Conservation (phyloP, 1,139 yeast species). For the Lizanozyma gosingica region DNA sequence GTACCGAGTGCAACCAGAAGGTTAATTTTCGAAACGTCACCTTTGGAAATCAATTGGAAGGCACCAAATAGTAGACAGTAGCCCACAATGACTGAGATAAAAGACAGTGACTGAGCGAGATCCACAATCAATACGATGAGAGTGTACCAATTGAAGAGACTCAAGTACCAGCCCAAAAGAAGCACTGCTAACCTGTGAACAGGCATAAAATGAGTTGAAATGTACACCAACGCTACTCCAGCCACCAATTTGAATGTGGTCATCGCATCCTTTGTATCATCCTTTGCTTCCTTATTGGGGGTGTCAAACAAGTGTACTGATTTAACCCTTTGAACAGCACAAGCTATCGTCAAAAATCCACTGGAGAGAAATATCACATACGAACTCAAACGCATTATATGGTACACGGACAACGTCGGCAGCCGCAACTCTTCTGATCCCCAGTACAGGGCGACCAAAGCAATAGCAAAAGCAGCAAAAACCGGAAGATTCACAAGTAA, state of each 20-base stretch:
- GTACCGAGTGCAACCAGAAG: background rate
- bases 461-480: background rate
- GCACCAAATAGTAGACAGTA: background rate
- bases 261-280: background rate
- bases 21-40: background rate
- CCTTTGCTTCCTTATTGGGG: too few relatives aligned
- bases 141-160: background rate
- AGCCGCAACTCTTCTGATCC: background rate
- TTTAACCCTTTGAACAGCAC: background rate
- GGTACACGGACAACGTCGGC: background rate
- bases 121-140: background rate
- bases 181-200: background rate
- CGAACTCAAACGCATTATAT: background rate
- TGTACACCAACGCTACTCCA: background rate
- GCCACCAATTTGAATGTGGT: background rate
- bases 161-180: background rate
- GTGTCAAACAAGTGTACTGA: background rate
- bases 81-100: background rate
- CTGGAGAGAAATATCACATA: background rate
- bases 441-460: background rate
- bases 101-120: background rate
- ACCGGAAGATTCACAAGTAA: background rate
- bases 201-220: background rate
- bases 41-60: background rate
- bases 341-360: background rate